Conservation (phyloP, 1,284 basidiomycete species). For the Rhodotorula sp. region DNA sequence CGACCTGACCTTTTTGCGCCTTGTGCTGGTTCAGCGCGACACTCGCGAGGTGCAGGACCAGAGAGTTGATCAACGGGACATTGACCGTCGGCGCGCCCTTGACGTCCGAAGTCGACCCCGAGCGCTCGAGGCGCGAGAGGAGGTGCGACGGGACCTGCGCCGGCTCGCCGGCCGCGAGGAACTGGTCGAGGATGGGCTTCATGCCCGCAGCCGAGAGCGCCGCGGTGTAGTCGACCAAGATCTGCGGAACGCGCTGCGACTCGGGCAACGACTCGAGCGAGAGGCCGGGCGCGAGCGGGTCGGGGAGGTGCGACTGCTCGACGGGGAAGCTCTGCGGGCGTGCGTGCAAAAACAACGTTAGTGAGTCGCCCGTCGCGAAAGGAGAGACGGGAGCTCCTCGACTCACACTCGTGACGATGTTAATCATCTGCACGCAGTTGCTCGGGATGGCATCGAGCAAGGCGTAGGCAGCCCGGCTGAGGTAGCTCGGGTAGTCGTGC, state of each 20-base stretch:
- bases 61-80: conserved; percentile 79
- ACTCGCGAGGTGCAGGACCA: conserved; percentile 92
- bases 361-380: too few relatives aligned
- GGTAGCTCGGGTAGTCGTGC: conserved; percentile 98
- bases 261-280: conserved; percentile 67
- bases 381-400: conserved; percentile 46
- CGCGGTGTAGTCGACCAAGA: conserved; percentile 84
- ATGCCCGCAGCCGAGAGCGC: conserved; percentile 71
- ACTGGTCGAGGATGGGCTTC: conserved; percentile 73
- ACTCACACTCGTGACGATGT: conserved; percentile 72
- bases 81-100: conserved; percentile 69
- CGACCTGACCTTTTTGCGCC: conserved; percentile 69
- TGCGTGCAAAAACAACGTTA: background rate
- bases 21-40: conserved; percentile 82
- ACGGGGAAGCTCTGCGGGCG: conserved; percentile 55
- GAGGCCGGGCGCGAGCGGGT: conserved; percentile 62
- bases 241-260: conserved; percentile 82
- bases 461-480: conserved; percentile 94
- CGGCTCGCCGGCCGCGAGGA: conserved; percentile 59
- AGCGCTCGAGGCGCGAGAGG: conserved; percentile 69
- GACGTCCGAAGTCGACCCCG: conserved; percentile 45
- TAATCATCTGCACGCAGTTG: conserved; percentile 92
- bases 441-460: conserved; percentile 89
- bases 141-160: conserved; percentile 68
- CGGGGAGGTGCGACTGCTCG: conserved; percentile 65